Base-by-base conservation (phyloP, 176 grass and related monocot species). In the Eragrostis curvula region DNA sequence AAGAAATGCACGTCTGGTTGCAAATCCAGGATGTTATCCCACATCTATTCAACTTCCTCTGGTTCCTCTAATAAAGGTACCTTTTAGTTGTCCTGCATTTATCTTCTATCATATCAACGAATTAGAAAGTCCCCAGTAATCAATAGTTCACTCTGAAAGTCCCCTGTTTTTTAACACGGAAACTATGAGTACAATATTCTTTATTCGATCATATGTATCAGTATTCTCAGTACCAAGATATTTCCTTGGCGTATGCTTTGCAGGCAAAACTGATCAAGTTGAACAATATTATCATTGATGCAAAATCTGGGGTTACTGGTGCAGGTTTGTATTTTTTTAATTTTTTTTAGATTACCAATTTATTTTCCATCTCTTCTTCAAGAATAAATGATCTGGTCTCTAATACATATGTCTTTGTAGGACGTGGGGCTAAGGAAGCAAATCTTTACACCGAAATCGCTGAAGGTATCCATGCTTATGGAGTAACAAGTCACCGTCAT, bases 371-470 rank as follows among this genome's bases (percentile, higher is more conserved):
- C 61, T 50, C 0, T 27, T 14, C 14, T 55, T 69, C 7, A 85
- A 73, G 8, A 57, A 62, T 80, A 74, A 48, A 49, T 12, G 12
- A 89, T 47, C 29, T 32, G 10, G 7, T 60, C 29, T 76, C 10
- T 51, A 74, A 58, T 13, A 67, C 50, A 46, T 74, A n/a, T 12
- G 27, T 57, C 74, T 52, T 58, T 87, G 45, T 89, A 99, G 96
- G 96, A 23, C 96, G 96, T 48, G 96, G 96, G 56, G 96, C 96
- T 66, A 99, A 99, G 93, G 96, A 99, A 86, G 89, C 91, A 74
- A 93, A 99, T 90, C 91, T 99, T 70, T 99, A 99, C 72, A 99
- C 93, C 30, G 96, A 99, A 91, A 93, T 99, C 23, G 90, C 93
- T 30, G 96, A 99, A 90, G 91, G 96, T 56, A 89, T 96, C 80